These are phyloP conservation scores for Pestalotiopsis sp. DNA, from an alignment of 2,329 filamentous ascomycete species.

Conservation along the genomic window DNA sequence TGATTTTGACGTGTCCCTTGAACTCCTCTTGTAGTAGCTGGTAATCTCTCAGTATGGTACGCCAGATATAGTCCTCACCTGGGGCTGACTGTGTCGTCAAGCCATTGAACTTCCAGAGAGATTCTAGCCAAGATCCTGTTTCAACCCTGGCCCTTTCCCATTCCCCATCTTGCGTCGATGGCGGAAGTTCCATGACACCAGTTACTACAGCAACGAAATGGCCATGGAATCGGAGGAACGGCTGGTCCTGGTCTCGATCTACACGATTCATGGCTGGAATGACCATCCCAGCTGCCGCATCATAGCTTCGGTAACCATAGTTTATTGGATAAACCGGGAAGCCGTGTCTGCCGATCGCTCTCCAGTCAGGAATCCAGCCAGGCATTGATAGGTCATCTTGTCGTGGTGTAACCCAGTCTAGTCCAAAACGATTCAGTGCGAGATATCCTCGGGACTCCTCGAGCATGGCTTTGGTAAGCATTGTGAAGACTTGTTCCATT, in stretches of 20 bases:
- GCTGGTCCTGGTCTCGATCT: neutral
- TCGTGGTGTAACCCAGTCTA: neutral
- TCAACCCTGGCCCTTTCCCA: neutral
- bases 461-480: neutral
- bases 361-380: neutral
- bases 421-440: neutral
- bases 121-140: neutral
- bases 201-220: neutral
- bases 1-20: neutral
- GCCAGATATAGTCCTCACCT: neutral
- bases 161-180: neutral
- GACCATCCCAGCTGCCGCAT: neutral
- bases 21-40: neutral
- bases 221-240: neutral
- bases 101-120: neutral
- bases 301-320: neutral
- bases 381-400: neutral
- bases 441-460: neutral
- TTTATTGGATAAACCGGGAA: neutral
- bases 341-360: neutral
- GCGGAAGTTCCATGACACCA: neutral
- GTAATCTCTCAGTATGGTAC: neutral
- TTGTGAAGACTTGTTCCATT: neutral
- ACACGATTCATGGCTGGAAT: neutral
- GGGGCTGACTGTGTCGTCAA: neutral